Percentiles rank a stretch among this genome's conserved stretches.
Evolutionary conservation across 306 rosid species (phyloP).

Genomic region (Oemleria cerasiformis): DNA sequence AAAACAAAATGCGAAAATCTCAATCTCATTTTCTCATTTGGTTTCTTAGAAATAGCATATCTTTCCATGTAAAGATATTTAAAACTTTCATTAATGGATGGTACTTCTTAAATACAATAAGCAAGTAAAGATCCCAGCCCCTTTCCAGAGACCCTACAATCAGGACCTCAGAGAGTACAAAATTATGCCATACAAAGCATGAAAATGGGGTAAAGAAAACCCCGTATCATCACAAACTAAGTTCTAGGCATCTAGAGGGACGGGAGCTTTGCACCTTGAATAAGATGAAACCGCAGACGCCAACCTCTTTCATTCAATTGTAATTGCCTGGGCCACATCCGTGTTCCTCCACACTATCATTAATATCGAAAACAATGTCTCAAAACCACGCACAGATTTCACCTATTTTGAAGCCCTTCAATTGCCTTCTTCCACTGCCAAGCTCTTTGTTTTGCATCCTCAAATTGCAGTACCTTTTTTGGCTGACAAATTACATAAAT

Average conservation of each 20-base stretch:
- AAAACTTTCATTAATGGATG: constrained; percentile 26
- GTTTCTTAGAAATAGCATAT: neutral
- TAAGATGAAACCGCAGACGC: constrained; percentile 35
- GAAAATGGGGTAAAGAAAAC: constrained; percentile 29
- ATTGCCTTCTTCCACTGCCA: constrained; percentile 97
- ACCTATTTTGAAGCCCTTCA: constrained; percentile 94
- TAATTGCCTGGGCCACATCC: constrained; percentile 31
- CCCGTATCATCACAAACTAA: constrained; percentile 7
- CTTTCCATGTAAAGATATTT: constrained; percentile 7
- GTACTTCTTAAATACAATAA: constrained; percentile 22
- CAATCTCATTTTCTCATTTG: neutral
- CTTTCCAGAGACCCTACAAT: constrained; percentile 45
- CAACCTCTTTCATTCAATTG: constrained; percentile 42
- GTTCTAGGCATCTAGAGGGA: constrained; percentile 31
- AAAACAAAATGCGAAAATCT: neutral
- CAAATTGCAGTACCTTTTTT: constrained; percentile 79
- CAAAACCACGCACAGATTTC: constrained; percentile 39
- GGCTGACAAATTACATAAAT: constrained; percentile 57
- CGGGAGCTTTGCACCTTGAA: constrained; percentile 29
- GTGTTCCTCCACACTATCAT: constrained; percentile 43
- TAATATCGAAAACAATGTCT: constrained; percentile 37
- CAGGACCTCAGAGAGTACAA: constrained; percentile 19
- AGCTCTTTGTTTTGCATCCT: constrained; percentile 93
- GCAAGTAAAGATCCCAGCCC: constrained; percentile 39
- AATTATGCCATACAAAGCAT: constrained; percentile 35